Conservation (phyloP, 345 rosid species). For the Erysimum cheiranthoides region DNA sequence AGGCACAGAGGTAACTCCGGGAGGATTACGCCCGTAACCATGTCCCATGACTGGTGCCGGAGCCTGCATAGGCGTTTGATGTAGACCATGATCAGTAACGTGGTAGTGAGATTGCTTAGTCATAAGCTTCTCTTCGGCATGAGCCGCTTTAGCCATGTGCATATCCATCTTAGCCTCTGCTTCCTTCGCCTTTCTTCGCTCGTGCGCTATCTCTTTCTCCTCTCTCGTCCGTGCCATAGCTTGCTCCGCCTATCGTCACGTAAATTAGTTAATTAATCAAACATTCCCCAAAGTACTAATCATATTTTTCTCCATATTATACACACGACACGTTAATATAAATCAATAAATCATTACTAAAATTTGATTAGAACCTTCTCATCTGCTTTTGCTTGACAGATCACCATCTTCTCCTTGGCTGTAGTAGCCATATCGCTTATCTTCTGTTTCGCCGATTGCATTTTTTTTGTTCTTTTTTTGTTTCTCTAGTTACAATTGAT, state of each 20-base stretch:
- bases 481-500: background rate
- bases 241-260: constrained; percentile 43
- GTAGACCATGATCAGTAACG: constrained; percentile 25
- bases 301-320: background rate
- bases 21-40: constrained; percentile 19
- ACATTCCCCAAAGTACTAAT: background rate
- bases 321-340: background rate
- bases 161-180: constrained; percentile 74
- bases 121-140: constrained; percentile 49
- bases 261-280: background rate
- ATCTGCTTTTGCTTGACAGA: constrained; percentile 58
- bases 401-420: constrained; percentile 60
- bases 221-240: constrained; percentile 57
- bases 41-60: constrained; percentile 29
- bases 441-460: constrained; percentile 67
- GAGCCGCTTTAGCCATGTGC: constrained; percentile 68
- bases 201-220: constrained; percentile 61
- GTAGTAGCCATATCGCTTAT: constrained; percentile 64
- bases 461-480: background rate
- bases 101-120: constrained; percentile 43
- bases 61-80: constrained; percentile 5
- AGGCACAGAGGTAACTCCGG: constrained; percentile 3
- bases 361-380: constrained; percentile 49
- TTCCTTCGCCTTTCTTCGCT: constrained; percentile 63
- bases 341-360: background rate